Percentiles rank a stretch among this genome's conserved stretches.
phyloP scores from a whole-genome alignment of 2,329 filamentous ascomycete genomes.

The Periconia macrospinosa region DNA sequence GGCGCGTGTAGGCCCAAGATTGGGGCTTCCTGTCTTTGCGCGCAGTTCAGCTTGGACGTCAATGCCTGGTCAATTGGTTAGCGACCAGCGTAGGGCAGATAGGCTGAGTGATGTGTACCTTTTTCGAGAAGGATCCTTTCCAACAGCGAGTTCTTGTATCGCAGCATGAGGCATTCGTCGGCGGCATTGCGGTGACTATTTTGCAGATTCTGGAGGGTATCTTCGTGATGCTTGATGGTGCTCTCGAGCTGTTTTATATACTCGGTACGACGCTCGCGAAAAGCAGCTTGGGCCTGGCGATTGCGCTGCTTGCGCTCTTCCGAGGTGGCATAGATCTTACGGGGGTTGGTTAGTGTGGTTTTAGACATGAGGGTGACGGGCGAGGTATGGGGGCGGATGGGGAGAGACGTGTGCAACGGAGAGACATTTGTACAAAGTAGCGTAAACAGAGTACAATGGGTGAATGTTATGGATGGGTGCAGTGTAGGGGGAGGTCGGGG shows the following conservation, averaged over 20 bases:
- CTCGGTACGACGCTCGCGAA: slow-evolving; percentile 93
- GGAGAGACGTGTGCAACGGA: neutral
- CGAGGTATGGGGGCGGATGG: neutral
- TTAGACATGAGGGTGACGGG: slow-evolving; percentile 31
- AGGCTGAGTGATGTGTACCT: slow-evolving; percentile 57
- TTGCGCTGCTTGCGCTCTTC: slow-evolving; percentile 98
- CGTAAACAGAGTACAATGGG: too few species aligned
- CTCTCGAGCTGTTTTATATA: slow-evolving; percentile 99
- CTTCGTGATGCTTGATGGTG: slow-evolving; percentile 95
- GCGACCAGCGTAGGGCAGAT: slow-evolving; percentile 4
- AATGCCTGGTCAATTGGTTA: slow-evolving; percentile 65
- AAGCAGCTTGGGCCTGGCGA: slow-evolving; percentile 93
- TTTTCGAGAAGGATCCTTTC: slow-evolving; percentile 96
- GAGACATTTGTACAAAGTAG: neutral
- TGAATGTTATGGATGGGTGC: neutral
- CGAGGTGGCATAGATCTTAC: slow-evolving; percentile 95
- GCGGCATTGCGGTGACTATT: slow-evolving; percentile 91
- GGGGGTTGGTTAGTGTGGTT: slow-evolving; percentile 44
- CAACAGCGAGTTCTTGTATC: slow-evolving; percentile 96
- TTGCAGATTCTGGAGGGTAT: slow-evolving; percentile 88
- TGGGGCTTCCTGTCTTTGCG: slow-evolving; percentile 87
- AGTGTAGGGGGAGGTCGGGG: slow-evolving; percentile 6
- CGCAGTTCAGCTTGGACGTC: slow-evolving; percentile 96
- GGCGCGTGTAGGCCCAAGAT: slow-evolving; percentile 65
- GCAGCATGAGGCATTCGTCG: slow-evolving; percentile 96